Evolutionary conservation across 2,329 filamentous ascomycete genomes (phyloP), one percentile per base, ranked within the genome.

Genomic region (Lasiodiplodia hormozganensis): DNA sequence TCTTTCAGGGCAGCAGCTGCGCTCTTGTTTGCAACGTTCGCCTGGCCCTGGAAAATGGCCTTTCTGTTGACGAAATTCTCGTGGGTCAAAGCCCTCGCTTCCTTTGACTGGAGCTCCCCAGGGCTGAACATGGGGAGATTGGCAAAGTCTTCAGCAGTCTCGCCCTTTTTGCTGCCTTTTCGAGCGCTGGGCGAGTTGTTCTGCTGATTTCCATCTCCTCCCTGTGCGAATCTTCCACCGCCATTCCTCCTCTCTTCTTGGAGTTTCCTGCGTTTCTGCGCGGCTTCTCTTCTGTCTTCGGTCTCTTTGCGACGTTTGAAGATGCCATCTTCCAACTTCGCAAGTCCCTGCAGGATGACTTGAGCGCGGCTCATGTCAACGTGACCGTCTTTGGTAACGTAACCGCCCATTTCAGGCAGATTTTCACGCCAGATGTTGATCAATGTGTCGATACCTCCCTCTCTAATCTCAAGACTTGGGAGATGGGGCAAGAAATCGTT

Each of bases 401-500:
- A 99, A 14, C 96, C 96, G 56, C 94, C 94, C 94, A 99, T 97
- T 49, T 87, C 79, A 4, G 94, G 91, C 23, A 98, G 84, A 71
- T 96, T 97, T 73, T 97, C 94, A 76, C 93, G 91, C 96, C 96
- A 99, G 68, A 99, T 96, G n/a, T 93, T 91, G 72, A 94, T 97
- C 68, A 99, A 85, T 0, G 94, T 96, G 77, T 99, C 95, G 76
- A 99, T 99, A 60, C 95, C 95, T 77, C 97, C 94, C 76, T 99
- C 96, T 70, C 96, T 89, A 78, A 99, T 98, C 79, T 98, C 96
- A 69, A 99, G 86, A 75, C 95, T 97, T n/a, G 96, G 96, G 69
- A 99, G 85, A 85, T 99, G 96, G 62, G 96, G 96, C 73, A 99
- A 83, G 82, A 99, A 99, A 83, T 99, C 96, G 80, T 99, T 99